These are phyloP conservation scores for Ophiostoma ulmi DNA, from an alignment of 2,329 filamentous ascomycete species.

Conservation along the genomic window DNA sequence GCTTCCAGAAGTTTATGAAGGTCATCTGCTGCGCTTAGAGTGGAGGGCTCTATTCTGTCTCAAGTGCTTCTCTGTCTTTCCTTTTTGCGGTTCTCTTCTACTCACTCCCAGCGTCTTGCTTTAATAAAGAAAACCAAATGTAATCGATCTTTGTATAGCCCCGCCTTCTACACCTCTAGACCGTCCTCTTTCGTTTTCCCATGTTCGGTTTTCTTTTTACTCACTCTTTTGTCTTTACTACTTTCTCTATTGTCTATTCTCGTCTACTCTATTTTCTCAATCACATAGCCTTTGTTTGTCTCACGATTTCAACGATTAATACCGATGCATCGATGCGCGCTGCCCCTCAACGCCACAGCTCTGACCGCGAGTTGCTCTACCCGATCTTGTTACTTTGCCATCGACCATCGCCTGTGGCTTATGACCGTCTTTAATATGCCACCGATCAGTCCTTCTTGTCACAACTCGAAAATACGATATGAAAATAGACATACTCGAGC, in stretches of 20 bases:
- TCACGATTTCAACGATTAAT: constrained; percentile 10
- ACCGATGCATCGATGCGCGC: background rate
- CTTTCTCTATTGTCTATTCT: background rate
- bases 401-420: background rate
- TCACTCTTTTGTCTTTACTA: background rate
- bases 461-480: background rate
- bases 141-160: constrained; percentile 6
- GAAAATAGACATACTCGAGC: background rate
- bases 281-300: constrained; percentile 13
- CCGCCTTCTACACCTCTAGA: constrained; percentile 1
- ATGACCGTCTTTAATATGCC: background rate
- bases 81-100: background rate
- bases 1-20: constrained; percentile 91
- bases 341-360: constrained; percentile 11
- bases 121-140: background rate
- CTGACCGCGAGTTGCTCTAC: background rate
- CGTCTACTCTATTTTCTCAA: background rate
- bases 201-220: background rate
- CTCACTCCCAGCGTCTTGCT: background rate
- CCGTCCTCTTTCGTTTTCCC: background rate
- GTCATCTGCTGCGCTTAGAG: constrained; percentile 76
- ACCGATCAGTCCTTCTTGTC: background rate
- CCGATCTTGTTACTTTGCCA: background rate
- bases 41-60: background rate
- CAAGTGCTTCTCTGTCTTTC: background rate